A percentile compares a stretch with the other conserved stretches of the same genome.
These are phyloP conservation scores for Termitomyces heimii DNA, from an alignment of 768 basidiomycete species.

Conservation along the genomic window DNA sequence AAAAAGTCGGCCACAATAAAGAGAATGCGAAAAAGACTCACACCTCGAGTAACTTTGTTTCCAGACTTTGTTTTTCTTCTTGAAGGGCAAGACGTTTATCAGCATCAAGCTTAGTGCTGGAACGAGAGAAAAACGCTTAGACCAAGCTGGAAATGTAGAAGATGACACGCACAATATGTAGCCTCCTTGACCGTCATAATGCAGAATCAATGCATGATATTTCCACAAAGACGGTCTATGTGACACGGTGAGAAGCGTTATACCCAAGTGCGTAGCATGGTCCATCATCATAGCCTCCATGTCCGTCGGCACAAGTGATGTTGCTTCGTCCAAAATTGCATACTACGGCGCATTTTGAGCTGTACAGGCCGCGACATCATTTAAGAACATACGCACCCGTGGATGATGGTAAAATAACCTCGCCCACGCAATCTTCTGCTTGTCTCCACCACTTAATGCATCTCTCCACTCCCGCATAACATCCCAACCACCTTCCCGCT, in stretches of 20 bases:
- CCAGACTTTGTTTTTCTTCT: slow-evolving; percentile 89
- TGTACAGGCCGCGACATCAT: not conserved
- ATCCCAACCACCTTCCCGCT: slow-evolving; percentile 97
- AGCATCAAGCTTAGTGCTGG: slow-evolving; percentile 82
- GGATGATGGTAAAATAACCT: slow-evolving; percentile 93
- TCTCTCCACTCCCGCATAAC: slow-evolving; percentile 89
- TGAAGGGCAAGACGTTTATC: slow-evolving; percentile 86
- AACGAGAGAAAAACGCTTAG: slow-evolving; percentile 5
- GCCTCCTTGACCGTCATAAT: slow-evolving; percentile 92
- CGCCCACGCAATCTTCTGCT: slow-evolving; percentile 97
- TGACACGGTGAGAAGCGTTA: slow-evolving; percentile 91
- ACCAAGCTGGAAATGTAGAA: not conserved
- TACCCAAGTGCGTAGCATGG: slow-evolving; percentile 78
- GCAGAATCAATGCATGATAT: slow-evolving; percentile 83
- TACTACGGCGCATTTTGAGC: slow-evolving; percentile 46
- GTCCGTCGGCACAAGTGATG: slow-evolving; percentile 87
- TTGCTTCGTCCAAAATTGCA: slow-evolving; percentile 95
- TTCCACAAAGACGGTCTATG: slow-evolving; percentile 94
- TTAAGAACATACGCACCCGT: slow-evolving; percentile 48
- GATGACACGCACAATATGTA: slow-evolving; percentile 78
- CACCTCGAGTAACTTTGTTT: slow-evolving; percentile 83
- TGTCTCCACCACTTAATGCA: slow-evolving; percentile 89
- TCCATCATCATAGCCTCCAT: slow-evolving; percentile 96
- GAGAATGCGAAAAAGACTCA: slow-evolving; percentile 32
- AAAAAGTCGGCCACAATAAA: not conserved